phyloP scores from a whole-genome alignment of 75 land plant species.

The Sequoia sempervirens region DNA sequence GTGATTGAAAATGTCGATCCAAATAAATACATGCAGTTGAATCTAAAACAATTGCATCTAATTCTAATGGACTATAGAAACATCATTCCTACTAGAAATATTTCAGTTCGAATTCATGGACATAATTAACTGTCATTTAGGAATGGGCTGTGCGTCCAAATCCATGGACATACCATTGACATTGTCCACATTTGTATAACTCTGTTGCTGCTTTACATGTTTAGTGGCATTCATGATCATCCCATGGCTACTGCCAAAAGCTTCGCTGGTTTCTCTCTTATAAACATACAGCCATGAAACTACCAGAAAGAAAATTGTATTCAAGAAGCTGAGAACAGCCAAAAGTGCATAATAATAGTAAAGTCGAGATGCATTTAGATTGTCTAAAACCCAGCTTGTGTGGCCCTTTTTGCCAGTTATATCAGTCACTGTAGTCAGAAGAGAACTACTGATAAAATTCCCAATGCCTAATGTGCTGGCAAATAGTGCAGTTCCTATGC shows the following conservation, averaged over 20 bases:
- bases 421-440: background rate
- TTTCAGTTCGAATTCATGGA: background rate
- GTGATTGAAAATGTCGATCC: too few species aligned
- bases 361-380: constrained; percentile 58
- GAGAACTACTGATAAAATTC: background rate
- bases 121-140: background rate
- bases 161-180: background rate
- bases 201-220: background rate
- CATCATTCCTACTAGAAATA: background rate
- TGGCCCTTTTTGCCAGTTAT: background rate
- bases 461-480: constrained; percentile 62
- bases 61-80: too few species aligned
- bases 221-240: background rate
- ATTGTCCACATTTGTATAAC: background rate
- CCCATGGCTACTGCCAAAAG: background rate
- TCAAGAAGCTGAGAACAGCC: constrained; percentile 44
- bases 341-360: constrained; percentile 80
- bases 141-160: background rate
- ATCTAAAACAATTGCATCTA: too few species aligned
- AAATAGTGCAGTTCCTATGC: too few species aligned
- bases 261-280: constrained; percentile 27
- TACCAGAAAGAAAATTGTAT: constrained; percentile 46
- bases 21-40: too few species aligned
- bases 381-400: too few species aligned
- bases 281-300: constrained; percentile 56